Conservation (phyloP, 176 grass and related monocot genomes). For the Hordeum vulgare region MorexV3_pseudomolecules_assembly NC_058521.1:572533784-572534283, state of each 20-base stretch:
- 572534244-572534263: slow-evolving; percentile 75
- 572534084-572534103: slow-evolving; percentile 70
- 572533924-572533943: slow-evolving; percentile 62
- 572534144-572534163: slow-evolving; percentile 68
- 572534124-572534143: slow-evolving; percentile 90
- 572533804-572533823: slow-evolving; percentile 73
- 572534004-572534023: slow-evolving; percentile 78
- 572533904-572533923: not conserved
- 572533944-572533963: slow-evolving; percentile 65
- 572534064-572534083: slow-evolving; percentile 82
- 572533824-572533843: slow-evolving; percentile 63
- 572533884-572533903: slow-evolving; percentile 26
- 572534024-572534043: slow-evolving; percentile 89
- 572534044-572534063: slow-evolving; percentile 74
- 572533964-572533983: slow-evolving; percentile 99
- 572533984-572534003: slow-evolving; percentile 86
- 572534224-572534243: slow-evolving; percentile 99
- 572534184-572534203: slow-evolving; percentile 90
- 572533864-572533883: slow-evolving; percentile 46
- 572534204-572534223: slow-evolving; percentile 97
- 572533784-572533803: slow-evolving; percentile 86
- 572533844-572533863: slow-evolving; percentile 86
- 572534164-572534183: slow-evolving; percentile 39
- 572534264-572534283: slow-evolving; percentile 88
- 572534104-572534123: slow-evolving; percentile 84